Evolutionary conservation across 2,329 filamentous ascomycete genomes (phyloP), one percentile per base, ranked within the genome.

Genomic region (Trichoderma sp.): DNA sequence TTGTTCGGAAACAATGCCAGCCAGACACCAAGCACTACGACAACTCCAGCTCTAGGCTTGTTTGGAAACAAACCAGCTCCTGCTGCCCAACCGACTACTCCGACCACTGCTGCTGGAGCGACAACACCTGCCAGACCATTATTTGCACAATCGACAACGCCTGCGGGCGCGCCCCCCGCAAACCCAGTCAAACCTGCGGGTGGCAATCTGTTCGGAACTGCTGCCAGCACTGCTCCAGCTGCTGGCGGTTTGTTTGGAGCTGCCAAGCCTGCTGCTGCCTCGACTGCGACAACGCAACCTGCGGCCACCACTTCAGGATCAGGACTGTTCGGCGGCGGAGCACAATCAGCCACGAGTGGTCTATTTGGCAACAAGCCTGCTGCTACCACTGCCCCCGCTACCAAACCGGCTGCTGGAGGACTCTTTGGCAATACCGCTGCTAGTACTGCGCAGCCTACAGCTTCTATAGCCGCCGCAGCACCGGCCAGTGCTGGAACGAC

Each of bases 81-180:
- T 43, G 49, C 34, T 34, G 21, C 67, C 21, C 56, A 60, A 30
- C 26, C 59, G 5, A 28, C 59, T 28, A 65, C 70, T 6, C 32
- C 72, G 24, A 66, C 74, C 13, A 63, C 74, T 30, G 67, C 74
- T 18, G 60, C 72, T 13, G 75, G 39, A 43, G 7, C 18, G 18
- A 43, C 79, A 24, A 80, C 81, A 60, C 77, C 79, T 28, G 78
- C 79, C n/a, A 87, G 86, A 75, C 81, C 84, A 18, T 70, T 80
- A 65, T 82, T 86, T 67, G 73, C 86, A 39, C 79, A 80, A 66
- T 87, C 85, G 21, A 87, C 85, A 2, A 87, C 86, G 43, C 85
- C 86, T 18, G 85, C 85, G 26, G 86, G 86, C 43, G 82, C 83
- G n/a, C 86, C 86, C 67, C 84, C 85, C 0, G 74, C 79, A 5